These are phyloP conservation scores for Sugiyamaella qingdaonensis DNA, from an alignment of 805 yeast genomes.

Conservation along the genomic window DNA sequence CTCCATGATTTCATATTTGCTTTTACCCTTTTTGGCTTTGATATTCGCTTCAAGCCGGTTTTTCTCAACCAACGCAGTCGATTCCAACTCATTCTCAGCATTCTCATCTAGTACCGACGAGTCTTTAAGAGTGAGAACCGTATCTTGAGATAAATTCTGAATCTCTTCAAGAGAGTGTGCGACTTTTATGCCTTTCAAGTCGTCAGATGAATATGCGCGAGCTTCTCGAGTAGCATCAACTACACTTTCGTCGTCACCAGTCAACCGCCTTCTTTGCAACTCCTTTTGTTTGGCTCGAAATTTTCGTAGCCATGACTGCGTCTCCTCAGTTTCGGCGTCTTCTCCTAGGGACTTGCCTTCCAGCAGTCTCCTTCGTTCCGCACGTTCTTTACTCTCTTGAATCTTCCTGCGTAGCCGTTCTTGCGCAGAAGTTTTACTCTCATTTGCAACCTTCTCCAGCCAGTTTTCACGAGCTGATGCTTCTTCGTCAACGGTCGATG, in stretches of 20 bases:
- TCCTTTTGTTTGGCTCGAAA: conserved; percentile 28
- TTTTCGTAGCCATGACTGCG: conserved; percentile 42
- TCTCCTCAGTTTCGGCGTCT: conserved; percentile 31
- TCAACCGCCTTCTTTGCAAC: conserved; percentile 12
- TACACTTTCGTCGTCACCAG: conserved; percentile 10
- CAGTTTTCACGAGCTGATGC: conserved; percentile 37
- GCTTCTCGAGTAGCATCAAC: neutral
- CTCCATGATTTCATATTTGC: conserved; percentile 27
- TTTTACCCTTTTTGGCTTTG: conserved; percentile 29
- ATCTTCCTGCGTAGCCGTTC: conserved; percentile 22
- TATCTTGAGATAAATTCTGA: conserved; percentile 36
- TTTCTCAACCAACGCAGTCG: conserved; percentile 39
- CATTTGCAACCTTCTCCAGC: conserved; percentile 34
- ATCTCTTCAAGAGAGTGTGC: conserved; percentile 46
- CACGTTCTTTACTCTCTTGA: conserved; percentile 24
- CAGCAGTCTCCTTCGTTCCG: conserved; percentile 21
- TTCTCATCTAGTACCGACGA: conserved; percentile 32
- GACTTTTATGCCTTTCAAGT: conserved; percentile 38
- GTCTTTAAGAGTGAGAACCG: conserved; percentile 57
- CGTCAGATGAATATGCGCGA: conserved; percentile 27
- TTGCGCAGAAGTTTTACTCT: conserved; percentile 28
- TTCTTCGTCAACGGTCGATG: conserved; percentile 24
- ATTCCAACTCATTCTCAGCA: conserved; percentile 37
- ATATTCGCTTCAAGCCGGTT: conserved; percentile 26
- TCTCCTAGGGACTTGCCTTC: conserved; percentile 27